Evolutionary conservation across 2,329 filamentous ascomycete species (phyloP).

Genomic region (Apiospora kogelbergensis): DNA sequence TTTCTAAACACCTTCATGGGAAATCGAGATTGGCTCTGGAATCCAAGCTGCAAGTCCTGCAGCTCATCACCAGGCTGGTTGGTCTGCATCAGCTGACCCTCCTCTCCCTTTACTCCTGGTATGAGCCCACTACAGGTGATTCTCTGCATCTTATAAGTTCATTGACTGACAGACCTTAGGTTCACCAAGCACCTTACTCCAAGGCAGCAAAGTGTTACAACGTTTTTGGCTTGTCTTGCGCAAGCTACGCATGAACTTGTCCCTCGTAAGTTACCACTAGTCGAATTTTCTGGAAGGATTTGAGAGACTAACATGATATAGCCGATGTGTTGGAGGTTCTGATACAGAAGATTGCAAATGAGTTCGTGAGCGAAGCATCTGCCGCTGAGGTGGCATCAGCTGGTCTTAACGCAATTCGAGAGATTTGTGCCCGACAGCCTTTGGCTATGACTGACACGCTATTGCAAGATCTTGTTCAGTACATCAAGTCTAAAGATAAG

Average conservation of each 20-base stretch:
- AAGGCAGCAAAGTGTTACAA: constrained; percentile 85
- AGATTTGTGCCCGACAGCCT: constrained; percentile 89
- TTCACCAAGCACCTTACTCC: constrained; percentile 91
- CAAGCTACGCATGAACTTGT: constrained; percentile 90
- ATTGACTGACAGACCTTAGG: not conserved
- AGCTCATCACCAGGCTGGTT: constrained; percentile 86
- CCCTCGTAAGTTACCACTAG: constrained; percentile 50
- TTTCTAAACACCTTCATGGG: constrained; percentile 75
- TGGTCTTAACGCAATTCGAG: constrained; percentile 90
- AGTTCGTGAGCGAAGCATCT: constrained; percentile 94
- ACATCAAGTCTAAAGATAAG: constrained; percentile 97
- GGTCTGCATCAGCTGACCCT: constrained; percentile 91
- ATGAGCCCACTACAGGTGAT: not conserved
- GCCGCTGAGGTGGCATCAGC: constrained; percentile 89
- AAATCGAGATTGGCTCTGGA: constrained; percentile 85
- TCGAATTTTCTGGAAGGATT: not conserved
- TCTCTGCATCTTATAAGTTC: not conserved
- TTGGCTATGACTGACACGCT: constrained; percentile 95
- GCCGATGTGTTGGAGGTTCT: constrained; percentile 86
- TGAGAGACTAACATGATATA: not conserved
- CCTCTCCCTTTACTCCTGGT: constrained; percentile 87
- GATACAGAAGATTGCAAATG: constrained; percentile 93
- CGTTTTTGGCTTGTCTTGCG: constrained; percentile 87
- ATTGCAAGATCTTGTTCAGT: constrained; percentile 94
- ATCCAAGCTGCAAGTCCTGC: constrained; percentile 84